These are phyloP conservation scores for Populus euphratica DNA, from an alignment of 345 rosid species.

Conservation along the genomic window DNA sequence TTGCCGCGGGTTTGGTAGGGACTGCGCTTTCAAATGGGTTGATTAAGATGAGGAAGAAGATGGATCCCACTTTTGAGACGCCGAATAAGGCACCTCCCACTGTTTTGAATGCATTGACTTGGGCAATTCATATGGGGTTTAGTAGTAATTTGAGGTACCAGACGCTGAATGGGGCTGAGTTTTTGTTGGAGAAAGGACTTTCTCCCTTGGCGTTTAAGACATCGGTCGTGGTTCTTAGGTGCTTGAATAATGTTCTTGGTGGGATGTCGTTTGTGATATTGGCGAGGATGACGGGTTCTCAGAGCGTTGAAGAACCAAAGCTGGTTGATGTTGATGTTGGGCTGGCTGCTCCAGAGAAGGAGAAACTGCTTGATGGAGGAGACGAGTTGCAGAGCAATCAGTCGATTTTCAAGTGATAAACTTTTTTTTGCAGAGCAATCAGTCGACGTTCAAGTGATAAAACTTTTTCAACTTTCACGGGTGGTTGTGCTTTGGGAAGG, in stretches of 20 bases:
- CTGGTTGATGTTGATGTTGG: slow-evolving; percentile 2
- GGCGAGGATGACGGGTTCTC: slow-evolving; percentile 95
- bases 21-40: slow-evolving; percentile 77
- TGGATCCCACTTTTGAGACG: slow-evolving; percentile 85
- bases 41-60: slow-evolving; percentile 84
- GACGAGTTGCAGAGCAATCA: slow-evolving; percentile 12
- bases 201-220: slow-evolving; percentile 70
- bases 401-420: slow-evolving; percentile 9
- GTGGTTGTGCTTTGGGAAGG: background rate
- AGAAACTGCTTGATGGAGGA: slow-evolving; percentile 16
- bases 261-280: slow-evolving; percentile 87
- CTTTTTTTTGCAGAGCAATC: too few species aligned
- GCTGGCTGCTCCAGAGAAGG: slow-evolving; percentile 10
- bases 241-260: slow-evolving; percentile 75
- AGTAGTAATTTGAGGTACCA: slow-evolving; percentile 94
- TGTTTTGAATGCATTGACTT: slow-evolving; percentile 69
- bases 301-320: slow-evolving; percentile 38
- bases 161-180: slow-evolving; percentile 79
- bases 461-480: too few species aligned
- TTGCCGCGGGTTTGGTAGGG: slow-evolving; percentile 90
- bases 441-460: background rate
- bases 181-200: slow-evolving; percentile 52
- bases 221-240: slow-evolving; percentile 75
- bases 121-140: slow-evolving; percentile 93
- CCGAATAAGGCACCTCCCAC: slow-evolving; percentile 93